Evolutionary conservation across 2,329 filamentous ascomycete genomes (phyloP).

Genomic region (Colletotrichum echinochloae): DNA sequence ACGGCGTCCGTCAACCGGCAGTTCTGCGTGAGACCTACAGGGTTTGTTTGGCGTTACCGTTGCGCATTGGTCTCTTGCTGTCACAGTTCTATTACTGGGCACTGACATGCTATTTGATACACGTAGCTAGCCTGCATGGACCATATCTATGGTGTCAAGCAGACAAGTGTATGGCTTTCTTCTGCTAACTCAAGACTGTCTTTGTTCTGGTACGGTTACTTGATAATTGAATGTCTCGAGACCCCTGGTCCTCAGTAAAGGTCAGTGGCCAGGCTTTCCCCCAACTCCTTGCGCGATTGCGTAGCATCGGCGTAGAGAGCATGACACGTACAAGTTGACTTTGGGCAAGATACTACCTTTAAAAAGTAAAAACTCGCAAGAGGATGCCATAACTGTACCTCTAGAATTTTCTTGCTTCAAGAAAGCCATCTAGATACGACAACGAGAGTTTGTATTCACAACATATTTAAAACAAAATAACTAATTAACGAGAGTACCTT

Average conservation of each 20-base stretch:
- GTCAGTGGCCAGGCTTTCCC: background rate
- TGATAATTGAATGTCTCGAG: background rate
- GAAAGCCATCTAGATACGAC: too few relatives aligned
- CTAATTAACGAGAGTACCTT: background rate
- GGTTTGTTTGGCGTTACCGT: background rate
- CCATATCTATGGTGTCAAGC: too few relatives aligned
- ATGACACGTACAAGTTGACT: background rate
- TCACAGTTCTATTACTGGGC: background rate
- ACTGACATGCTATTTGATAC: background rate
- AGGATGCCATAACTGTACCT: background rate
- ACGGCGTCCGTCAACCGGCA: background rate
- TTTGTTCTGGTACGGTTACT: background rate
- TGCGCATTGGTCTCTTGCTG: too few relatives aligned
- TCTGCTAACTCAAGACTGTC: background rate
- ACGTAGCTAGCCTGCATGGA: background rate
- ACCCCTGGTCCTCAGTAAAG: background rate
- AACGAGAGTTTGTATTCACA: background rate
- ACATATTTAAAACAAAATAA: too few relatives aligned
- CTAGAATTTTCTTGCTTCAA: too few relatives aligned
- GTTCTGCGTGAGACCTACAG: background rate
- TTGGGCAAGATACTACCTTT: background rate
- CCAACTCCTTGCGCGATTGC: background rate
- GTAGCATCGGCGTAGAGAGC: background rate
- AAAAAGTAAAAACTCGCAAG: accelerated
- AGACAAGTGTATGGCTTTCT: too few relatives aligned